Conservation (phyloP, 768 basidiomycete species). For the Rhodosporidiobolus odoratus region DNA sequence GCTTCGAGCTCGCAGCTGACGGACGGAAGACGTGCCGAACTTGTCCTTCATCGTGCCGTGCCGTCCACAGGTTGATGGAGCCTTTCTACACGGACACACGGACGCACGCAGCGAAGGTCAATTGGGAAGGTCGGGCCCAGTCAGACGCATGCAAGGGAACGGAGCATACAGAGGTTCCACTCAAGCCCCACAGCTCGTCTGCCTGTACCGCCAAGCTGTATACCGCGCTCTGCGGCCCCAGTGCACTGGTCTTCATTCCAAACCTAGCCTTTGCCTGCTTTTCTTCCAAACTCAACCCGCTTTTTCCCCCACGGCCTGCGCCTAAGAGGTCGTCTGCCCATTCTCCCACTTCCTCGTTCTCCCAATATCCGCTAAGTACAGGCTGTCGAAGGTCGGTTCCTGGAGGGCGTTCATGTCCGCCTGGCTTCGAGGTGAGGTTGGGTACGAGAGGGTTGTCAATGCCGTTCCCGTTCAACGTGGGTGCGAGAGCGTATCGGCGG, state of each 20-base stretch:
- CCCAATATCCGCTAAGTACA: slow-evolving; percentile 39
- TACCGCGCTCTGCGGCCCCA: slow-evolving; percentile 53
- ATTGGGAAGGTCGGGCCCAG: neutral
- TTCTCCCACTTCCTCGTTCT: slow-evolving; percentile 36
- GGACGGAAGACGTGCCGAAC: slow-evolving; percentile 59
- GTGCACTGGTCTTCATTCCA: slow-evolving; percentile 22
- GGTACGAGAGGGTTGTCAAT: slow-evolving; percentile 4
- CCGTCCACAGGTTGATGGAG: slow-evolving; percentile 85
- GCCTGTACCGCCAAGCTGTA: slow-evolving; percentile 87
- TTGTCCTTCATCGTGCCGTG: slow-evolving; percentile 84
- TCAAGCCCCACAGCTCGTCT: slow-evolving; percentile 86
- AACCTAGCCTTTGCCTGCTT: slow-evolving; percentile 18
- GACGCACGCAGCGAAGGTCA: neutral
- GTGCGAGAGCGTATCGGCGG: slow-evolving; percentile 35
- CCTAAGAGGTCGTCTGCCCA: slow-evolving; percentile 27
- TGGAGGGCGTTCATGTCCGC: neutral
- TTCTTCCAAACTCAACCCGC: neutral
- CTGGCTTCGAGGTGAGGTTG: slow-evolving; percentile 28
- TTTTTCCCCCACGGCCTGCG: neutral
- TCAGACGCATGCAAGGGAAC: slow-evolving; percentile 4
- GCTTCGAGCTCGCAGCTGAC: neutral
- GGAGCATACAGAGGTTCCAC: slow-evolving; percentile 72
- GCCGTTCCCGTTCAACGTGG: slow-evolving; percentile 29
- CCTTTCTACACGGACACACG: slow-evolving; percentile 58
- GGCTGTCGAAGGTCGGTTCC: slow-evolving; percentile 13